Conservation (phyloP, 371 early-diverging fungal genomes). For the Mortierella sp. region DNA sequence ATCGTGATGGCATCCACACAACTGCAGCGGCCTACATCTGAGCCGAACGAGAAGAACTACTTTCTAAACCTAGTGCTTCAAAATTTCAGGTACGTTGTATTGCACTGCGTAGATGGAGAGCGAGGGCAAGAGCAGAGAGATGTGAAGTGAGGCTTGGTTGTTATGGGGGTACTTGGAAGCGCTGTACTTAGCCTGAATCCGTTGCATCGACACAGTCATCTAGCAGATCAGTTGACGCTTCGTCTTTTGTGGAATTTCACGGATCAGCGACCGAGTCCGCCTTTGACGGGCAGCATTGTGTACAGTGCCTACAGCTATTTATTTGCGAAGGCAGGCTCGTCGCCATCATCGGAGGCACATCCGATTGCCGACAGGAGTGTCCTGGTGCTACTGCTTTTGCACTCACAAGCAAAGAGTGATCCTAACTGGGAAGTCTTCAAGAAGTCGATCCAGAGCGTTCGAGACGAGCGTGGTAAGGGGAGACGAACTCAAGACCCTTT, state of each 20-base stretch:
- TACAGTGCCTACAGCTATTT: conserved; percentile 79
- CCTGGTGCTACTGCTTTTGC: conserved; percentile 65
- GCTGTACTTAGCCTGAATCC: too few relatives aligned
- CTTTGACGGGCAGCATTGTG: conserved; percentile 69
- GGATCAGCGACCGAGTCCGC: conserved; percentile 68
- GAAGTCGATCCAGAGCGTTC: conserved; percentile 62
- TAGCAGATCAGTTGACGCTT: conserved; percentile 68
- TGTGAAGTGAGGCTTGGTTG: too few relatives aligned
- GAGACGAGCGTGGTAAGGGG: conserved; percentile 73
- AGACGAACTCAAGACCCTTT: too few relatives aligned
- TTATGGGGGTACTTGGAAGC: too few relatives aligned
- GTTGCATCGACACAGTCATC: conserved; percentile 57
- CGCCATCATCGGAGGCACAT: conserved; percentile 60
- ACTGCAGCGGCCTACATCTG: conserved; percentile 59
- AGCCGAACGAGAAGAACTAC: conserved; percentile 62
- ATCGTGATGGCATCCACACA: conserved; percentile 76
- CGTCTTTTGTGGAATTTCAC: conserved; percentile 72
- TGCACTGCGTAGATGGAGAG: too few relatives aligned
- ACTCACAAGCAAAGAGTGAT: conserved; percentile 48
- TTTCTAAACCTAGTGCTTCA: conserved; percentile 70
- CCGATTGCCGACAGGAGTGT: conserved; percentile 75
- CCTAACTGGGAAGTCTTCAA: conserved; percentile 59
- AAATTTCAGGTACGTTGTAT: conserved; percentile 60
- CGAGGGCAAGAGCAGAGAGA: too few relatives aligned
- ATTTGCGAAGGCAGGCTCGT: conserved; percentile 63